A percentile compares a stretch with the other conserved stretches of the same genome.
Evolutionary conservation across 768 basidiomycete genomes (phyloP).

Genomic region (Rhizopogon vesiculosus): DNA sequence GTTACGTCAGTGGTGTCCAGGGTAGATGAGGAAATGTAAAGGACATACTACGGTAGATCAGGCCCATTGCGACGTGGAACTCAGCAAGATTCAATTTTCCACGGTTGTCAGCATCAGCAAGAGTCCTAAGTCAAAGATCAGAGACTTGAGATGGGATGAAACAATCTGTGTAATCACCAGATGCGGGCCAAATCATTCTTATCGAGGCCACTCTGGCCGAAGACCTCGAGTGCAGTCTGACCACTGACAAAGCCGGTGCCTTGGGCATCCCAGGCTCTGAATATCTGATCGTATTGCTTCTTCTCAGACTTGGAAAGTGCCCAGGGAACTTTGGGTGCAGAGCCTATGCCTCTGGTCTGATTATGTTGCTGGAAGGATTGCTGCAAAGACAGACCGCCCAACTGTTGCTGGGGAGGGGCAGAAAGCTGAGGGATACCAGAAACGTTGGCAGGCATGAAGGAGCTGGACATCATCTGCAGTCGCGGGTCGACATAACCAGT

Average conservation of each 20-base stretch:
- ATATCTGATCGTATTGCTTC: conserved; percentile 95
- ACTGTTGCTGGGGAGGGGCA: conserved; percentile 48
- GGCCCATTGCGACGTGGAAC: conserved; percentile 97
- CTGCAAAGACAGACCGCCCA: conserved; percentile 55
- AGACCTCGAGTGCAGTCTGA: conserved; percentile 82
- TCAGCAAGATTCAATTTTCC: conserved; percentile 95
- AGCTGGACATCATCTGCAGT: conserved; percentile 83
- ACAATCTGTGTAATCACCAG: conserved; percentile 55
- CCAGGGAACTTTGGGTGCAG: conserved; percentile 78
- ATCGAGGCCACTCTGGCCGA: conserved; percentile 86
- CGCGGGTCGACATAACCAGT: conserved; percentile 84
- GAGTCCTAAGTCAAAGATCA: conserved; percentile 51
- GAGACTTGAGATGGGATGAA: background rate
- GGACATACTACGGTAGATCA: conserved; percentile 90
- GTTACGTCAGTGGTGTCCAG: background rate
- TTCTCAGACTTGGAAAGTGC: conserved; percentile 83
- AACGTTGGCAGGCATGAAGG: conserved; percentile 81
- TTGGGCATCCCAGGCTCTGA: conserved; percentile 90
- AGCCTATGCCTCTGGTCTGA: conserved; percentile 61
- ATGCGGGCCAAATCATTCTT: conserved; percentile 90
- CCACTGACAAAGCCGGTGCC: conserved; percentile 84
- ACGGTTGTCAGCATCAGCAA: conserved; percentile 90
- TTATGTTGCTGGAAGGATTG: conserved; percentile 89
- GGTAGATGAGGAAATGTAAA: background rate
- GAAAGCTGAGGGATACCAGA: conserved; percentile 61